Evolutionary conservation across 768 basidiomycete species (phyloP), one percentile per base, ranked within the genome.

Genomic region (Psilocybe sp.): DNA sequence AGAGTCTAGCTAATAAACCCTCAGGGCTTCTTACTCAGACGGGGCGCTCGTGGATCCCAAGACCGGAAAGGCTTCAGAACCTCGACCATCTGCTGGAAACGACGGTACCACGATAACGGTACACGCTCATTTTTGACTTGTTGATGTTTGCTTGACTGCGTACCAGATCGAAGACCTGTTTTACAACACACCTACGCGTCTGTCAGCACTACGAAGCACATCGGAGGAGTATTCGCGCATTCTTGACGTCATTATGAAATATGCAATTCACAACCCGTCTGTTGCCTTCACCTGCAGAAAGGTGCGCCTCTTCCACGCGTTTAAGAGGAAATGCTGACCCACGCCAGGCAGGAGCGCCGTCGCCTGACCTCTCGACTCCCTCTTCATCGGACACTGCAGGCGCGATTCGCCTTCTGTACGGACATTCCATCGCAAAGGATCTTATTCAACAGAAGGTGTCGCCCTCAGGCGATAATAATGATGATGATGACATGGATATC

Each of bases 141-240:
- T 18, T 14, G 23, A 35, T 55, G 19, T 15, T 41, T 35, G n/a
- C 16, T 7, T 14, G 11, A 53, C 46, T 49, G 33, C 15, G 20
- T 5, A 35, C 1, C 56, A 98, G 95, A 93, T 94, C 19, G 93
- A 98, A 67, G 90, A 98, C 62, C 73, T 99, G 23, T 99, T 99
- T 63, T 95, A 91, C 67, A 97, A 96, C 56, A 91, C 85, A 0
- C 92, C 94, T 0, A 84, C 87, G 2, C 87, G 97, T 40, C 78
- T 95, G 18, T 84, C 90, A 3, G 89, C 94, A 1, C 75, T 98
- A 47, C 84, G 89, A 33, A 87, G 83, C 49, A 69, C 86, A 3
- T 88, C 92, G 2, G 96, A 98, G 57, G 97, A 99, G 63, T 98
- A 96, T 65, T 78, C 84, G 4, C 80, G 91, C 32, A 93, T 98